Percentiles rank a stretch among this genome's conserved stretches.
phyloP scores from a whole-genome alignment of 2,329 filamentous ascomycete species.

The Pseudogymnoascus sp. region DNA sequence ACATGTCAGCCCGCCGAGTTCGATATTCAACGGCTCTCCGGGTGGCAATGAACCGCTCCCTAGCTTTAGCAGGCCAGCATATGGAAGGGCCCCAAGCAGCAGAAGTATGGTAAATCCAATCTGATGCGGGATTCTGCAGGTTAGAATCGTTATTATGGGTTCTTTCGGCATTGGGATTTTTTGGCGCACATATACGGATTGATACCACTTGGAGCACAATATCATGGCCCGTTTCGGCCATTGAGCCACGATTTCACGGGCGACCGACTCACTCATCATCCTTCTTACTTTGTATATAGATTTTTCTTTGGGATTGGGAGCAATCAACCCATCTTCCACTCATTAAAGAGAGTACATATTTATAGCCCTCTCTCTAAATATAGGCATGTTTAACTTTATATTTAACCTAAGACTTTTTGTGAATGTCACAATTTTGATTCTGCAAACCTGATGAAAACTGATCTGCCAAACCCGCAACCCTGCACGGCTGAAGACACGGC shows the following conservation, averaged over 20 bases:
- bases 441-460: background rate
- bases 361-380: conserved; percentile 7
- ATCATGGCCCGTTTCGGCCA: background rate
- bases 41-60: background rate
- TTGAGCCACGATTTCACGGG: background rate
- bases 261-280: background rate
- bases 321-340: background rate
- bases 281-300: conserved; percentile 2
- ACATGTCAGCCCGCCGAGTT: background rate
- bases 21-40: background rate
- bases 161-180: background rate
- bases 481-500: background rate
- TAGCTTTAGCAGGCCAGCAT: background rate
- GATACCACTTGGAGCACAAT: conserved; percentile 1
- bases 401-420: background rate
- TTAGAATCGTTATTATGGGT: conserved; percentile 4
- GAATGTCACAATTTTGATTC: background rate
- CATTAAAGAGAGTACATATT: conserved; percentile 3
- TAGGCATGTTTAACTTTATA: background rate
- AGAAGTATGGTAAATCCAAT: background rate
- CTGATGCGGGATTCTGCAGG: background rate
- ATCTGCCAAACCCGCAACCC: background rate
- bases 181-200: background rate
- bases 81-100: background rate
- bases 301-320: background rate